Evolutionary conservation across 1,139 yeast species (phyloP).

Genomic region (Debaryomyces robertsiae): DNA sequence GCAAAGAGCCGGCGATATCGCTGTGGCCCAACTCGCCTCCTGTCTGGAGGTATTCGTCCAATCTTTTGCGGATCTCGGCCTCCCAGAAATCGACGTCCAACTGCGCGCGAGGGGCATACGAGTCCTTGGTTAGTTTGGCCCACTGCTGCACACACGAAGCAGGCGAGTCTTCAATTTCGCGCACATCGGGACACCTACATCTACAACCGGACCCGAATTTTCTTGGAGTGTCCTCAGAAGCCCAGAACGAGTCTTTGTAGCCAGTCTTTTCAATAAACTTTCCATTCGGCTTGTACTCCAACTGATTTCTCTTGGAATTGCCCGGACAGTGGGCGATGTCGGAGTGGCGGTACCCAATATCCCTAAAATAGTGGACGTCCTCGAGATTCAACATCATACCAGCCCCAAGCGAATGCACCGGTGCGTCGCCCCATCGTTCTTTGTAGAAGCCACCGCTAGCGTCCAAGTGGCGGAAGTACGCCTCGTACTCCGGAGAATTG

Average conservation of each 20-base stretch:
- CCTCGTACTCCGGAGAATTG: slow-evolving; percentile 60
- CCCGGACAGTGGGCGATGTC: slow-evolving; percentile 81
- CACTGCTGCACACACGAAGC: slow-evolving; percentile 60
- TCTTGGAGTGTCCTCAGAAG: slow-evolving; percentile 46
- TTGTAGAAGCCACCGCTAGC: slow-evolving; percentile 76
- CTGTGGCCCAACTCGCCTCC: slow-evolving; percentile 34
- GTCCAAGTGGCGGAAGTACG: slow-evolving; percentile 69
- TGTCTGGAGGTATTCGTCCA: slow-evolving; percentile 25
- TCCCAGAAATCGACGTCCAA: slow-evolving; percentile 40
- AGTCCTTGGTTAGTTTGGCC: slow-evolving; percentile 47
- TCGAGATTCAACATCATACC: slow-evolving; percentile 67
- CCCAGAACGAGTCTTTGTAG: slow-evolving; percentile 38
- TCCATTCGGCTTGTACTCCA: slow-evolving; percentile 41
- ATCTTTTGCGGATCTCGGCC: slow-evolving; percentile 28
- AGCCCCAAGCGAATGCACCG: slow-evolving; percentile 82
- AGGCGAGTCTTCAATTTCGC: slow-evolving; percentile 57
- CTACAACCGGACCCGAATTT: slow-evolving; percentile 78
- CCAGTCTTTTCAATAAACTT: slow-evolving; percentile 18
- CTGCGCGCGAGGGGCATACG: slow-evolving; percentile 24
- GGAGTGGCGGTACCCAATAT: slow-evolving; percentile 84
- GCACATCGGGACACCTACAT: slow-evolving; percentile 69
- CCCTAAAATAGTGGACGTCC: slow-evolving; percentile 85
- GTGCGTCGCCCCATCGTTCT: slow-evolving; percentile 97
- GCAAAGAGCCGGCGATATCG: slow-evolving; percentile 12
- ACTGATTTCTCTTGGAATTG: slow-evolving; percentile 54